Conservation (phyloP, 2,329 filamentous ascomycete genomes). For the Aspergillaceae sp. region DNA sequence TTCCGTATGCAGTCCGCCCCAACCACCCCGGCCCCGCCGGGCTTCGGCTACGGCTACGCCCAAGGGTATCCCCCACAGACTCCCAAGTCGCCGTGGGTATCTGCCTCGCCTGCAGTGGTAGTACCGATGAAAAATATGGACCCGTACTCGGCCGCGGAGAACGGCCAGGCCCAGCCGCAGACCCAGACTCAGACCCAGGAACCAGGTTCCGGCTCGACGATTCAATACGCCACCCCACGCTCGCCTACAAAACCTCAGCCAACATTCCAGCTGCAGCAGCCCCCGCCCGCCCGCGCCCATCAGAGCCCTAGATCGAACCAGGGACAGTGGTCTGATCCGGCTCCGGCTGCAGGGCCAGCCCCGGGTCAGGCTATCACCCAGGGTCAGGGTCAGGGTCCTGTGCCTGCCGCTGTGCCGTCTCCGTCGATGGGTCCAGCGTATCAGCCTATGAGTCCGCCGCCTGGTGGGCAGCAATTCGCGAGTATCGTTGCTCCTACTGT, state of each 20-base stretch:
- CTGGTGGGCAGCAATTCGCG: conserved; percentile 19
- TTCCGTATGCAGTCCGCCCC: conserved; percentile 79
- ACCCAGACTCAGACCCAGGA: neutral
- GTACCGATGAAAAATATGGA: conserved; percentile 22
- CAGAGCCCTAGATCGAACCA: conserved; percentile 64
- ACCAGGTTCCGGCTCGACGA: conserved; percentile 23
- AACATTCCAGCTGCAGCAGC: conserved; percentile 79
- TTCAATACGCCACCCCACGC: conserved; percentile 52
- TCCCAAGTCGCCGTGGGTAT: conserved; percentile 41
- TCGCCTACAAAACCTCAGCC: conserved; percentile 51
- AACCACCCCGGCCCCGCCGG: conserved; percentile 75
- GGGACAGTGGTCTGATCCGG: conserved; percentile 42
- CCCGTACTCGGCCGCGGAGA: conserved; percentile 43
- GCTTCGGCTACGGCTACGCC: neutral
- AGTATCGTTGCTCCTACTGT: too few relatives aligned
- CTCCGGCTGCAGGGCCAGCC: conserved; percentile 24
- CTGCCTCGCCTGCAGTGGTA: too few relatives aligned
- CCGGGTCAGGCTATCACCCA: neutral
- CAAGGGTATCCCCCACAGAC: conserved; percentile 54
- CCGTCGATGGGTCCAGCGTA: conserved; percentile 32
- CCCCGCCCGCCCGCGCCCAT: conserved; percentile 67
- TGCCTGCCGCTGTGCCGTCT: conserved; percentile 10
- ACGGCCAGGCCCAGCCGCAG: conserved; percentile 42
- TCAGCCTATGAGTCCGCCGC: conserved; percentile 60
- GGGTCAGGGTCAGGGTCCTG: neutral